phyloP scores from a whole-genome alignment of 768 basidiomycete species.

The Hortiboletus flavorubellus region DNA sequence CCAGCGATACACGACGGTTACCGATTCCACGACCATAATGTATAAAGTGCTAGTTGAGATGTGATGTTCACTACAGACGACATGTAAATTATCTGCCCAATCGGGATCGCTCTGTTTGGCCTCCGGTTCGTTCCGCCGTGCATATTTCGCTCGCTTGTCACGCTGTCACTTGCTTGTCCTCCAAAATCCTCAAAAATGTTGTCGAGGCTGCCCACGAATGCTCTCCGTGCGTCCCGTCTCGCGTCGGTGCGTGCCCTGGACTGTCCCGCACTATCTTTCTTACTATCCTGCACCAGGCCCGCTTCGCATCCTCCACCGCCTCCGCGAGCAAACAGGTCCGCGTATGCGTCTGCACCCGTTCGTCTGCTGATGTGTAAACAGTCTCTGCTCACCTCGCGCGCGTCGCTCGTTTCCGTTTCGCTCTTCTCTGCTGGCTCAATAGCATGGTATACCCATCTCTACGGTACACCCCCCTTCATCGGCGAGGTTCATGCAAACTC shows the following conservation, averaged over 20 bases:
- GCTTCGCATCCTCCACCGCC: constrained; percentile 67
- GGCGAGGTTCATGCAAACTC: constrained; percentile 92
- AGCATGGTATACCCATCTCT: constrained; percentile 95
- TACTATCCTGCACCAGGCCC: constrained; percentile 44
- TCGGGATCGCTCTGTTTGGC: constrained; percentile 22
- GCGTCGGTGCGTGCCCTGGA: constrained; percentile 42
- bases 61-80: constrained; percentile 10
- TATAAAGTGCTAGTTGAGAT: constrained; percentile 17
- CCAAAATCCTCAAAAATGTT: constrained; percentile 68
- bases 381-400: constrained; percentile 68
- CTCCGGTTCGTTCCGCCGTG: constrained; percentile 49
- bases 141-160: constrained; percentile 42
- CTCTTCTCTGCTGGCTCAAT: constrained; percentile 82
- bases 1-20: constrained; percentile 10
- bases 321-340: constrained; percentile 64
- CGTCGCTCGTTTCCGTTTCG: constrained; percentile 71
- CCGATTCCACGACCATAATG: constrained; percentile 13
- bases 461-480: constrained; percentile 85
- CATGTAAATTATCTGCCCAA: constrained; percentile 30
- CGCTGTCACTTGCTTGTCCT: constrained; percentile 28
- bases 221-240: constrained; percentile 45
- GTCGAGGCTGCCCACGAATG: constrained; percentile 69
- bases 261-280: constrained; percentile 5
- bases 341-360: constrained; percentile 1
- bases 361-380: constrained; percentile 22